Evolutionary conservation across 2,329 filamentous ascomycete species (phyloP).

Genomic region (Hypocreales sp.): DNA sequence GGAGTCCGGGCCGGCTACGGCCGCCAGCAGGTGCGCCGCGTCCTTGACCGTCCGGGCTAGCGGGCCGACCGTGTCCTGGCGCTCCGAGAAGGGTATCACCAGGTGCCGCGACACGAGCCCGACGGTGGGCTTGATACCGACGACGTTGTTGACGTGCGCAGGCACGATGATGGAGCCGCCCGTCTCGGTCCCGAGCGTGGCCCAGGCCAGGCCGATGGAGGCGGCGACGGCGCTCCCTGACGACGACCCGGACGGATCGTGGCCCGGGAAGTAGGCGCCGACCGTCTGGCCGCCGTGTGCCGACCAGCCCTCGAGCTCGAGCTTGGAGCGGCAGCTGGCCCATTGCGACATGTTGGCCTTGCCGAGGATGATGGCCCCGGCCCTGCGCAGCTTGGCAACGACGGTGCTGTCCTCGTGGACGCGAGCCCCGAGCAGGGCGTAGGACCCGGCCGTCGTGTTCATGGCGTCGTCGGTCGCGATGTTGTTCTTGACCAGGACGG

Average conservation of each 20-base stretch:
- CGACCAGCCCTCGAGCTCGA: slow-evolving; percentile 45
- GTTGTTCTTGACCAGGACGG: too few species aligned
- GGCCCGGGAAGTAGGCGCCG: slow-evolving; percentile 43
- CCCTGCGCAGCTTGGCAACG: too few species aligned
- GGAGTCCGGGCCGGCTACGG: slow-evolving; percentile 43
- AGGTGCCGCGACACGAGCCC: slow-evolving; percentile 29
- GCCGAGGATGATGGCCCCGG: too few species aligned
- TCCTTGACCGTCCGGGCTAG: slow-evolving; percentile 51
- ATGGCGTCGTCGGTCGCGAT: too few species aligned
- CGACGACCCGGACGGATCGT: slow-evolving; percentile 47
- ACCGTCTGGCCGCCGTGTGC: slow-evolving; percentile 46
- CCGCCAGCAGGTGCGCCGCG: slow-evolving; percentile 42
- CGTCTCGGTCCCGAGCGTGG: slow-evolving; percentile 23
- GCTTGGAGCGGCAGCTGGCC: background rate
- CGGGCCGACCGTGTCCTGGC: slow-evolving; percentile 48
- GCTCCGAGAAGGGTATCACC: slow-evolving; percentile 46
- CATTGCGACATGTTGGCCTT: too few species aligned
- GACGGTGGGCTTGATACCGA: background rate
- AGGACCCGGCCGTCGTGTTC: too few species aligned
- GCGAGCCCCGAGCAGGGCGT: too few species aligned
- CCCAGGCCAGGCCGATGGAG: slow-evolving; percentile 4
- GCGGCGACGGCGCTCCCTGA: slow-evolving; percentile 45
- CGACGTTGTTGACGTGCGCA: slow-evolving; percentile 27
- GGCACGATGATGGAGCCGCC: slow-evolving; percentile 47
- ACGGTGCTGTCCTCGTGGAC: too few species aligned